Evolutionary conservation across 352 stramenopile genomes (phyloP).

Genomic region (Pythium oligandrum): DNA sequence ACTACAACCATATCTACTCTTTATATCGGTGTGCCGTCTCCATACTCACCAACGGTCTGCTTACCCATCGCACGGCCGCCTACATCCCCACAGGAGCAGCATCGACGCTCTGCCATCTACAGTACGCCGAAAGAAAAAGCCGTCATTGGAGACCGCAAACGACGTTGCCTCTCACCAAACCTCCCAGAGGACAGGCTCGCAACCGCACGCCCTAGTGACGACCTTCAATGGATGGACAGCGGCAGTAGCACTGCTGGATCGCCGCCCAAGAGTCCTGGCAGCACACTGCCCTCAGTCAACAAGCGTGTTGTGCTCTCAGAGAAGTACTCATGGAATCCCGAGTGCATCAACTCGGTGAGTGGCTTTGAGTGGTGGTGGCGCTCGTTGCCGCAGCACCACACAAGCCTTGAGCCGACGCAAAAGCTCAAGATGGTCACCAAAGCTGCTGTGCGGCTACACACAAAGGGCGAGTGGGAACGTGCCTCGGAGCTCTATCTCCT

Average conservation of each 20-base stretch:
- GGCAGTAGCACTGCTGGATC: constrained; percentile 8
- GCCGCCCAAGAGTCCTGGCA: constrained; percentile 28
- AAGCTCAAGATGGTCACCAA: constrained; percentile 82
- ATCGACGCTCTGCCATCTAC: constrained; percentile 43
- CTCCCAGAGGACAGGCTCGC: constrained; percentile 17
- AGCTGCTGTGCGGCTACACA: constrained; percentile 63
- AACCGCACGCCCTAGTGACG: background rate
- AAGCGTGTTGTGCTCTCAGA: constrained; percentile 37
- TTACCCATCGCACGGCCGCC: constrained; percentile 39
- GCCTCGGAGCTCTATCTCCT: constrained; percentile 71
- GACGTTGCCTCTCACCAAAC: constrained; percentile 54
- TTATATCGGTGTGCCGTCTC: constrained; percentile 43
- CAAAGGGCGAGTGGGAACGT: constrained; percentile 48
- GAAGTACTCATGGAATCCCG: constrained; percentile 68
- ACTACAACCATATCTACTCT: constrained; percentile 58
- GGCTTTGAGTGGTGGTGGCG: constrained; percentile 83
- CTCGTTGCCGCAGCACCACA: constrained; percentile 58
- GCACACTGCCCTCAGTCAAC: constrained; percentile 17
- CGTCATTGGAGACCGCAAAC: constrained; percentile 34
- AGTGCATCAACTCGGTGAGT: constrained; percentile 72
- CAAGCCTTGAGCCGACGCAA: constrained; percentile 52
- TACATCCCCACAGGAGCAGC: constrained; percentile 44
- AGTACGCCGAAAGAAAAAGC: constrained; percentile 59
- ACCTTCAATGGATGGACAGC: constrained; percentile 13
- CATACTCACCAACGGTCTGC: constrained; percentile 35